These are phyloP conservation scores for Lactarius evosmus DNA, from an alignment of 768 basidiomycete genomes.

Conservation along the genomic window DNA sequence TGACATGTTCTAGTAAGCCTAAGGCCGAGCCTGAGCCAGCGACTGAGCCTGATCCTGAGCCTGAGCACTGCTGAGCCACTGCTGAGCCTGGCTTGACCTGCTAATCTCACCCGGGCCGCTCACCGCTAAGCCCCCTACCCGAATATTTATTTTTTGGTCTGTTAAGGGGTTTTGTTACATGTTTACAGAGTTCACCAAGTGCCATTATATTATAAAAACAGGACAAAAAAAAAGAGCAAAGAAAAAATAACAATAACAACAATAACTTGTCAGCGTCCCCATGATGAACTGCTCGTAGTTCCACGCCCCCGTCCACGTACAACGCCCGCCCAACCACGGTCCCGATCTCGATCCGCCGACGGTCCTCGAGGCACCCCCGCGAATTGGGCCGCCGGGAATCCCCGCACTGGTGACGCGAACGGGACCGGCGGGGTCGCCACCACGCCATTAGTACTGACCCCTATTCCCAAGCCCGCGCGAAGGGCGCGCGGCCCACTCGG, in stretches of 20 bases:
- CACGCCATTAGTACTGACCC: background rate
- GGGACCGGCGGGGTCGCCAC: background rate
- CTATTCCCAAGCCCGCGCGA: constrained; percentile 15
- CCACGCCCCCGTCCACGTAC: constrained; percentile 25
- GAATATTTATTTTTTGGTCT: too few species aligned
- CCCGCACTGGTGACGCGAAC: constrained; percentile 2
- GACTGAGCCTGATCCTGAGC: too few species aligned
- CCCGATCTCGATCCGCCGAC: constrained; percentile 26
- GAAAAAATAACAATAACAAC: too few species aligned
- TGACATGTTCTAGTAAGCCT: constrained; percentile 46
- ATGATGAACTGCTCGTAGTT: constrained; percentile 13
- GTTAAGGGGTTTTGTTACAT: too few species aligned
- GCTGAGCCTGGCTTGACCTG: too few species aligned
- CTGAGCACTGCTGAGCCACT: too few species aligned
- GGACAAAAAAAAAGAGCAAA: background rate
- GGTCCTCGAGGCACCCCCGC: constrained; percentile 26
- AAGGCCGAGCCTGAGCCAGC: background rate
- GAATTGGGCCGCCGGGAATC: constrained; percentile 15
- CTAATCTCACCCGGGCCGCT: too few species aligned
- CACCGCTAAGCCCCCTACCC: too few species aligned
- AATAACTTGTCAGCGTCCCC: constrained; percentile 22
- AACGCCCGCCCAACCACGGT: constrained; percentile 22
- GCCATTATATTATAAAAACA: background rate
- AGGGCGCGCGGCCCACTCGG: constrained; percentile 28
- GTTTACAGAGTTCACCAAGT: background rate